phyloP scores from a whole-genome alignment of 768 basidiomycete genomes.

The Termitomyces sp. region DNA sequence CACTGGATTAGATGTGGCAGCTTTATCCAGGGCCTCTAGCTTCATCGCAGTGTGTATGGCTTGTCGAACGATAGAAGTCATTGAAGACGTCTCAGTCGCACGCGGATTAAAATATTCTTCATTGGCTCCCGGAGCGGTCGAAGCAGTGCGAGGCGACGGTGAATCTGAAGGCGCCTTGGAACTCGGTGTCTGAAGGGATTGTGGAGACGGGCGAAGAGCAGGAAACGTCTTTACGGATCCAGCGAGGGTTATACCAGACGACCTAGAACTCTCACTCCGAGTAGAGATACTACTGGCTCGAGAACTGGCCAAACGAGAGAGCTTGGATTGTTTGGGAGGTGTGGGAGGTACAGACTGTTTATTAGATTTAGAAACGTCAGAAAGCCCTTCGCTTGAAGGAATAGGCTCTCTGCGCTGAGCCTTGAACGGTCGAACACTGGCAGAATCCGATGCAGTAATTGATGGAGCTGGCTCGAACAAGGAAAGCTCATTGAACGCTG shows the following conservation, averaged over 20 bases:
- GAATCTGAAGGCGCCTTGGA: conserved; percentile 25
- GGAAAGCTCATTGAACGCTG: conserved; percentile 59
- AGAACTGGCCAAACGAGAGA: conserved; percentile 65
- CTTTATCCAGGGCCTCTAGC: conserved; percentile 48
- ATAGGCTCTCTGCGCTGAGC: conserved; percentile 37
- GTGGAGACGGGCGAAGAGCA: conserved; percentile 58
- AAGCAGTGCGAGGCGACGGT: conserved; percentile 18
- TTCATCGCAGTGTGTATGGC: conserved; percentile 68
- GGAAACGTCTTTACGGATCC: conserved; percentile 73
- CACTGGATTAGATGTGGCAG: conserved; percentile 14
- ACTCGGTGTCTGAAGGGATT: conserved; percentile 40
- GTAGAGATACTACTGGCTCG: conserved; percentile 43
- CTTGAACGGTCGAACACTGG: conserved; percentile 30
- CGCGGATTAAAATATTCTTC: conserved; percentile 12
- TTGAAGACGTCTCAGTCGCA: conserved; percentile 35
- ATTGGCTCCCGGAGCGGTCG: conserved; percentile 15
- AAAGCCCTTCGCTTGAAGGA: conserved; percentile 43
- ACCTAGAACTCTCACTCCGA: conserved; percentile 47
- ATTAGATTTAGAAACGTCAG: conserved; percentile 45
- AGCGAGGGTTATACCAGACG: conserved; percentile 46
- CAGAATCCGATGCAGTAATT: conserved; percentile 37
- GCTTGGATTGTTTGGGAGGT: conserved; percentile 52
- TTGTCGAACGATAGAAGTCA: conserved; percentile 54
- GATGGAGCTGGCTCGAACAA: conserved; percentile 55
- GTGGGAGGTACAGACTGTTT: conserved; percentile 6